These are phyloP conservation scores for Pelargonium cotyledonis DNA, from an alignment of 441 rosid species.

Conservation along the genomic window DNA sequence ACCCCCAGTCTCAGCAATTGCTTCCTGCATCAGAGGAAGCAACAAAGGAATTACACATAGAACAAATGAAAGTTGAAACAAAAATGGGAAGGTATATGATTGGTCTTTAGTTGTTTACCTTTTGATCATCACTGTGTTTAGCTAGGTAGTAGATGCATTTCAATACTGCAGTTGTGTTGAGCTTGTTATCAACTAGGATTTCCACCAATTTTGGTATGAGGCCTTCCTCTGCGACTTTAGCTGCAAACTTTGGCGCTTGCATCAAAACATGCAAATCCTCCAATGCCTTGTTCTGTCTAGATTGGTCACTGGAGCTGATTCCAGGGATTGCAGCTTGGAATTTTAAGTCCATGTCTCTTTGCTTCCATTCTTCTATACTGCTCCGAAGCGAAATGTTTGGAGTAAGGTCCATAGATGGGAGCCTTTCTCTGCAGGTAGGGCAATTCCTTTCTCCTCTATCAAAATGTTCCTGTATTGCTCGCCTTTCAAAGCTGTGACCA, in stretches of 20 bases:
- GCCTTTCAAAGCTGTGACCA: slow-evolving; percentile 49
- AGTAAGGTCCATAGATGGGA: slow-evolving; percentile 32
- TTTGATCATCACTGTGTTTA: slow-evolving; percentile 29
- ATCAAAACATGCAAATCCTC: slow-evolving; percentile 33
- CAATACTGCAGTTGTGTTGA: slow-evolving; percentile 26
- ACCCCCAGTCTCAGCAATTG: slow-evolving; percentile 34
- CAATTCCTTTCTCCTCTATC: slow-evolving; percentile 31
- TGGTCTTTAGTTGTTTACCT: slow-evolving; percentile 29
- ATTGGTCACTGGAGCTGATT: slow-evolving; percentile 28
- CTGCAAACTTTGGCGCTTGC: slow-evolving; percentile 31
- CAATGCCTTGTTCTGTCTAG: slow-evolving; percentile 30
- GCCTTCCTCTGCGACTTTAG: slow-evolving; percentile 26
- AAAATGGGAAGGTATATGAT: neutral
- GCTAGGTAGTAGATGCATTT: slow-evolving; percentile 37
- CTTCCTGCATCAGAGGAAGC: slow-evolving; percentile 29
- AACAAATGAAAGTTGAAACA: neutral
- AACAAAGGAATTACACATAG: neutral
- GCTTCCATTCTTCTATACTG: slow-evolving; percentile 41
- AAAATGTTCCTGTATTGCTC: slow-evolving; percentile 39
- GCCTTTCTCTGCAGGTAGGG: slow-evolving; percentile 40
- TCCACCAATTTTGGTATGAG: slow-evolving; percentile 34
- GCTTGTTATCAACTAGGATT: slow-evolving; percentile 27
- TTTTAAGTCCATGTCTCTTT: slow-evolving; percentile 33
- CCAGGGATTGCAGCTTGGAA: slow-evolving; percentile 34
- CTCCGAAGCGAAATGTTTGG: slow-evolving; percentile 40